phyloP scores from a whole-genome alignment of 2,329 filamentous ascomycete species.

The Fusarium scirpi region DNA sequence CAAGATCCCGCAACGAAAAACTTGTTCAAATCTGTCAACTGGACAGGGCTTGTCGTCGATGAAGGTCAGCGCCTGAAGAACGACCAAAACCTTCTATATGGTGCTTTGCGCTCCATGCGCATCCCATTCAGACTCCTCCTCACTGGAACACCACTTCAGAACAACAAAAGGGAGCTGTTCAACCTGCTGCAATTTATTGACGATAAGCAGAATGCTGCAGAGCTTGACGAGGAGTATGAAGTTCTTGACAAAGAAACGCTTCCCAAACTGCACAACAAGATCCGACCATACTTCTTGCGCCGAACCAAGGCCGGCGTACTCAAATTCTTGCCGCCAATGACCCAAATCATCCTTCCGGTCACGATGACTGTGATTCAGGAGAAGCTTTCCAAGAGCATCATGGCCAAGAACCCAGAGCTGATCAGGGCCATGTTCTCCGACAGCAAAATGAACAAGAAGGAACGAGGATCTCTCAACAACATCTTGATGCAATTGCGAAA shows the following conservation, averaged over 20 bases:
- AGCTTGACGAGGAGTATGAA: constrained; percentile 79
- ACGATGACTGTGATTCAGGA: constrained; percentile 95
- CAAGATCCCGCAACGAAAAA: constrained; percentile 75
- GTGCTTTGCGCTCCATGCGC: constrained; percentile 76
- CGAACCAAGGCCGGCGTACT: constrained; percentile 92
- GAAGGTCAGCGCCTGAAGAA: constrained; percentile 97
- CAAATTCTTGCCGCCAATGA: constrained; percentile 91
- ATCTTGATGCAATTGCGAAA: constrained; percentile 96
- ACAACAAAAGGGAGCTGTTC: constrained; percentile 94
- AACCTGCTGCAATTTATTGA: constrained; percentile 97
- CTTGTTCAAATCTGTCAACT: constrained; percentile 78
- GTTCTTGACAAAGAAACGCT: constrained; percentile 88
- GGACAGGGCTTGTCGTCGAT: constrained; percentile 91
- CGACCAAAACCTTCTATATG: constrained; percentile 85
- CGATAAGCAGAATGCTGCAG: constrained; percentile 73
- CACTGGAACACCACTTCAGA: constrained; percentile 93
- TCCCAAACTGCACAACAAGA: constrained; percentile 82
- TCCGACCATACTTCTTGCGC: constrained; percentile 76
- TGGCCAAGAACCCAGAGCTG: constrained; percentile 89
- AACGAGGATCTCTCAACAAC: constrained; percentile 88
- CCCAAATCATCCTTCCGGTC: constrained; percentile 95
- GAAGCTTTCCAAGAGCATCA: constrained; percentile 92
- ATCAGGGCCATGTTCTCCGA: constrained; percentile 87
- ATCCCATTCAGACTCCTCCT: constrained; percentile 87
- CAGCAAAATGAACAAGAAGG: constrained; percentile 72